Evolutionary conservation across 345 rosid genomes (phyloP).

Genomic region (Moricandia arvensis): DNA sequence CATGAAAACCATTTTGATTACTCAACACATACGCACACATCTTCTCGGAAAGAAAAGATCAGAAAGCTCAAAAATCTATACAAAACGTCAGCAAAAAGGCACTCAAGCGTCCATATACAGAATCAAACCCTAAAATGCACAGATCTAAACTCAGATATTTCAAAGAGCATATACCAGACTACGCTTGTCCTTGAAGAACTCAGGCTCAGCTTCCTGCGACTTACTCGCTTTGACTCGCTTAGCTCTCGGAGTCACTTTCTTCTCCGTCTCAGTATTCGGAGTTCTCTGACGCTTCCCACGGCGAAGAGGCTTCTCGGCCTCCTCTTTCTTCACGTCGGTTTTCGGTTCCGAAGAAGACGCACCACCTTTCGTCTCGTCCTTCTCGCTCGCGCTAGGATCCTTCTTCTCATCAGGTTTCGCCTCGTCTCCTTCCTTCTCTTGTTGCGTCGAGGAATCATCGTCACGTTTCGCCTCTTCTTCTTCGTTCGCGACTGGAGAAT

Average conservation of each 20-base stretch:
- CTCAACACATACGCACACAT: neutral
- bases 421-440: too few species aligned
- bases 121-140: neutral
- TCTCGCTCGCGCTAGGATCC: neutral
- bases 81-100: neutral
- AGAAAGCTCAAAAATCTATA: too few species aligned
- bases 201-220: constrained; percentile 48
- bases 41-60: too few species aligned
- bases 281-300: constrained; percentile 15
- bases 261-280: neutral
- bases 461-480: constrained; percentile 14
- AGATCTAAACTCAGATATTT: neutral
- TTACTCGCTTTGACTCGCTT: constrained; percentile 53
- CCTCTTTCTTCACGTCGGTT: neutral
- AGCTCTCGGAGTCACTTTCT: constrained; percentile 42
- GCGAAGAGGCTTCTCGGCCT: constrained; percentile 5
- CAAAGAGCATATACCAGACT: constrained; percentile 54
- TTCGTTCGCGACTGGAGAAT: neutral
- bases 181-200: constrained; percentile 75
- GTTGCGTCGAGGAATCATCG: too few species aligned
- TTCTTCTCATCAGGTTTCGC: neutral
- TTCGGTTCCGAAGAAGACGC: constrained; percentile 16
- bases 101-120: neutral
- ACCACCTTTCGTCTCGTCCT: neutral
- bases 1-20: constrained; percentile 3